Evolutionary conservation across 176 grass and related monocot genomes (phyloP).

Genomic region (Thinopyrum elongatum): DNA sequence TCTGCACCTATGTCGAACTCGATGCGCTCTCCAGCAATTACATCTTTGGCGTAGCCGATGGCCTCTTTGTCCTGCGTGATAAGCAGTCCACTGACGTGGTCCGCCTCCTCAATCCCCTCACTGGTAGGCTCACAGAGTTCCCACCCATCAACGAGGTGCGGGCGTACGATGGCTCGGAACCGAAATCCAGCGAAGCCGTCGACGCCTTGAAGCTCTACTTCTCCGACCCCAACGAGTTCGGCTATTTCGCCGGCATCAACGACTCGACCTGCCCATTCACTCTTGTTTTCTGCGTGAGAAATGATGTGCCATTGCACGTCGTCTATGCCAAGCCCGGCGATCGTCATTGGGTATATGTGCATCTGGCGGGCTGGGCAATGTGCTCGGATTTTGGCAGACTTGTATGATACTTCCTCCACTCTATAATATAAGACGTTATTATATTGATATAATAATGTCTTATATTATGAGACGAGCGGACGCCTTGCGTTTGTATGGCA

Average conservation of each 20-base stretch:
- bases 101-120: slow-evolving; percentile 25
- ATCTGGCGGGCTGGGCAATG: too few species aligned
- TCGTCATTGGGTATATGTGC: too few species aligned
- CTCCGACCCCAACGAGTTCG: not conserved
- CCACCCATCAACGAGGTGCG: slow-evolving; percentile 4
- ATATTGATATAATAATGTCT: too few species aligned
- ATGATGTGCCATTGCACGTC: not conserved
- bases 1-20: not conserved
- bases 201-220: not conserved
- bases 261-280: not conserved
- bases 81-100: not conserved
- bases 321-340: not conserved
- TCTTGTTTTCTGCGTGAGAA: not conserved
- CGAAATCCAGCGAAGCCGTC: not conserved
- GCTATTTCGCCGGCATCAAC: not conserved
- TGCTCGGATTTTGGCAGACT: too few species aligned
- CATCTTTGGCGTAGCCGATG: not conserved
- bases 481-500: too few species aligned
- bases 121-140: not conserved
- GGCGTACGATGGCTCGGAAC: not conserved
- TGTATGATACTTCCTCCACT: too few species aligned
- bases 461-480: too few species aligned
- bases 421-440: too few species aligned
- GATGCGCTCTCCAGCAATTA: not conserved
- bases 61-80: slow-evolving; percentile 11